phyloP scores from a whole-genome alignment of 2,329 filamentous ascomycete genomes.

The Aspergillus tubingensis region DNA sequence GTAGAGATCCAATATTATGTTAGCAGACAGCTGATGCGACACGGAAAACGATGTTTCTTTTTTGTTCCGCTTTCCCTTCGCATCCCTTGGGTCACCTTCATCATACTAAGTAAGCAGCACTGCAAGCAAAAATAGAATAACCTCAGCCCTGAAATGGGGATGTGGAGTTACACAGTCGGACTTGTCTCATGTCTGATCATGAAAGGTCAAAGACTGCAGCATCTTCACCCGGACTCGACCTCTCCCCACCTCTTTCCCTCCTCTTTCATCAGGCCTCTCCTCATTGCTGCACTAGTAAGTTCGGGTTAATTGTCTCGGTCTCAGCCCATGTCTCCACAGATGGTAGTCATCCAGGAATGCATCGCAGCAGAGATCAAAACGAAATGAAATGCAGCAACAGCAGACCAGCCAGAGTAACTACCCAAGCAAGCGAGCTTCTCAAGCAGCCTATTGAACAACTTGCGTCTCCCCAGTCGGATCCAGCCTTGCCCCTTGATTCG shows the following conservation, averaged over 20 bases:
- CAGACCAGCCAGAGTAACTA: not conserved
- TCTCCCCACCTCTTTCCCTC: not conserved
- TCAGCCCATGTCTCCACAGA: not conserved
- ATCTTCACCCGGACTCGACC: not conserved
- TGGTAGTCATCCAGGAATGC: not conserved
- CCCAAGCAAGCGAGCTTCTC: not conserved
- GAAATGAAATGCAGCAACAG: not conserved
- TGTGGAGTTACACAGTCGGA: conserved; percentile 1
- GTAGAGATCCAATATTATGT: not conserved
- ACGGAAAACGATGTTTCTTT: not conserved
- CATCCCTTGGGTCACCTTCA: not conserved
- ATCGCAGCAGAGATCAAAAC: not conserved
- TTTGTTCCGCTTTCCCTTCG: not conserved
- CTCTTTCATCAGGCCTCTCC: not conserved
- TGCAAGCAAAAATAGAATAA: conserved; percentile 6
- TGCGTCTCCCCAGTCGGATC: not conserved
- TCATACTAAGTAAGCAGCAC: not conserved
- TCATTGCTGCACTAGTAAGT: not conserved
- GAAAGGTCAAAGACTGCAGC: not conserved
- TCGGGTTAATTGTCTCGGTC: not conserved
- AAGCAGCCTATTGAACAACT: not conserved
- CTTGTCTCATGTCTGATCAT: conserved; percentile 5
- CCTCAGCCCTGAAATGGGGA: conserved; percentile 7
- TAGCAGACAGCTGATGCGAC: not conserved
- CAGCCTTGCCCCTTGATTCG: conserved; percentile 9